Evolutionary conservation across 371 early-diverging fungal species (phyloP).

Genomic region (Mortierella sp.): DNA sequence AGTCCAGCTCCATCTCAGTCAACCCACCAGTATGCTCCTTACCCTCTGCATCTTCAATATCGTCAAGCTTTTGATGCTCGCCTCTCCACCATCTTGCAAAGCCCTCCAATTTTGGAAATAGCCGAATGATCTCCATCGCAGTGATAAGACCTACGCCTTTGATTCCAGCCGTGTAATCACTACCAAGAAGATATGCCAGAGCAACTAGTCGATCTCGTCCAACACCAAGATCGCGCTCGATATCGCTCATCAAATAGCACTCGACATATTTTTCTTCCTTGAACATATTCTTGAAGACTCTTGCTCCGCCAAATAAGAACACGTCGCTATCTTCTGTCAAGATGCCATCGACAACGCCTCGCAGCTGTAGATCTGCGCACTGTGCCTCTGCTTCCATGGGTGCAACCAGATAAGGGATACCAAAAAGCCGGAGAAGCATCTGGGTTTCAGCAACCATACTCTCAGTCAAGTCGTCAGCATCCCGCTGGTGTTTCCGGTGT

Average conservation of each 20-base stretch:
- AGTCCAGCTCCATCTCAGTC: slow-evolving; percentile 36
- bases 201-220: slow-evolving; percentile 82
- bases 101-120: slow-evolving; percentile 68
- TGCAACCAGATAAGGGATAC: slow-evolving; percentile 95
- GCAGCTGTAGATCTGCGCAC: slow-evolving; percentile 86
- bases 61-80: slow-evolving; percentile 25
- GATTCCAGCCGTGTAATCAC: slow-evolving; percentile 98
- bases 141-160: slow-evolving; percentile 95
- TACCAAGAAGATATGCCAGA: slow-evolving; percentile 94
- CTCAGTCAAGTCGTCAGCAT: slow-evolving; percentile 74
- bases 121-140: slow-evolving; percentile 89
- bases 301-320: slow-evolving; percentile 94
- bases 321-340: slow-evolving; percentile 99
- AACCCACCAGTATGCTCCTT: slow-evolving; percentile 1
- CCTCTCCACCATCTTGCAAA: slow-evolving; percentile 78
- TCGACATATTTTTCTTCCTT: slow-evolving; percentile 90
- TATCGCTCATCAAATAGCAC: slow-evolving; percentile 75
- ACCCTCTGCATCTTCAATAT: slow-evolving; percentile 6
- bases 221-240: slow-evolving; percentile 80
- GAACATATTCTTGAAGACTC: slow-evolving; percentile 97
- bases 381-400: slow-evolving; percentile 99
- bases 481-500: slow-evolving; percentile 71
- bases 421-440: slow-evolving; percentile 91
- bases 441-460: slow-evolving; percentile 82
- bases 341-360: slow-evolving; percentile 94